Base-by-base conservation (phyloP, 1,284 basidiomycete genomes). In the Ustilago tritici region DNA sequence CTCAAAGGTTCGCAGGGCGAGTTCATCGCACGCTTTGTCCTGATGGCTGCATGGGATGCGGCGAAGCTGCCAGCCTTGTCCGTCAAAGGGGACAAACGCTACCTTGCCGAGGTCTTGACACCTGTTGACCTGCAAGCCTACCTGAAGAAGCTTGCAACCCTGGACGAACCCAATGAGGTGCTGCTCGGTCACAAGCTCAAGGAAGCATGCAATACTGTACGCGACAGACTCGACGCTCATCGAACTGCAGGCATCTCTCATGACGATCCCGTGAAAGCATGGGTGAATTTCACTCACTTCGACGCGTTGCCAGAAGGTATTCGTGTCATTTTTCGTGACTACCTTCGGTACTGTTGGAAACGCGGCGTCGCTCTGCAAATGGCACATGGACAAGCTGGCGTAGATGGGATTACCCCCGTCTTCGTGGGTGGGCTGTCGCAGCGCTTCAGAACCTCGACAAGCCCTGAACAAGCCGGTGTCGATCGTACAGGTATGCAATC, bases 331-430 rank as follows among this genome's bases (percentile, higher is more conserved):
- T 56, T 60, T 38, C n/a, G 31, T 14, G 49, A 53, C n/a, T 68
- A 53, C 32, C 56, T 68, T 3, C 62, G 65, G 65, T 49, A 58
- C 19, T 68, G 65, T 38, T 68, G 65, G 65, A 68, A 62, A 52
- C 59, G 60, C 9, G 65, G 65, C 10, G 40, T 62, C 11, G 65
- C 60, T 5, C 17, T 68, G 1, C 65, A 68, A 28, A 52, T 40
- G 32, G 34, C 28, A 3, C 53, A 52, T 23, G 2, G 3, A 10
- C 65, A 68, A 19, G 8, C 5, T 9, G 65, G 65, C 31, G 49
- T 68, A 14, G 65, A 68, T 28, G 60, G 56, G 9, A 61, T 68
- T 49, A 61, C 62, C 23, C 65, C 65, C 14, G 56, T 68, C 10
- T 62, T 58, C 23, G 28, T 62, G 2, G 65, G 65, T 17, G 34